These are phyloP conservation scores for apple (Malus domestica) DNA, from an alignment of 306 rosid genomes.

Conservation along the genomic window ASM211411v1 NC_041800.1:22105733-22106232, in stretches of 20 bases:
- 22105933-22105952: background rate
- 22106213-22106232: background rate
- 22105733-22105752: background rate
- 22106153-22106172: conserved; percentile 84
- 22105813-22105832: background rate
- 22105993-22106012: background rate
- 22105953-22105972: background rate
- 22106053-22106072: background rate
- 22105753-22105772: background rate
- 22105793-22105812: background rate
- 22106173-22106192: conserved; percentile 66
- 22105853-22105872: background rate
- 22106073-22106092: background rate
- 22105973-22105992: too few species aligned
- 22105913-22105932: background rate
- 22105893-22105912: background rate
- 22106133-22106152: conserved; percentile 84
- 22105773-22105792: background rate
- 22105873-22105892: background rate
- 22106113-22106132: conserved; percentile 91
- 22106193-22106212: background rate
- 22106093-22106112: background rate
- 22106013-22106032: background rate
- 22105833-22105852: background rate
- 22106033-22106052: background rate